Evolutionary conservation across 495 filamentous ascomycete genomes (phyloP), one percentile per base, ranked within the genome.

Genomic region (Delitschia confertaspora): DNA sequence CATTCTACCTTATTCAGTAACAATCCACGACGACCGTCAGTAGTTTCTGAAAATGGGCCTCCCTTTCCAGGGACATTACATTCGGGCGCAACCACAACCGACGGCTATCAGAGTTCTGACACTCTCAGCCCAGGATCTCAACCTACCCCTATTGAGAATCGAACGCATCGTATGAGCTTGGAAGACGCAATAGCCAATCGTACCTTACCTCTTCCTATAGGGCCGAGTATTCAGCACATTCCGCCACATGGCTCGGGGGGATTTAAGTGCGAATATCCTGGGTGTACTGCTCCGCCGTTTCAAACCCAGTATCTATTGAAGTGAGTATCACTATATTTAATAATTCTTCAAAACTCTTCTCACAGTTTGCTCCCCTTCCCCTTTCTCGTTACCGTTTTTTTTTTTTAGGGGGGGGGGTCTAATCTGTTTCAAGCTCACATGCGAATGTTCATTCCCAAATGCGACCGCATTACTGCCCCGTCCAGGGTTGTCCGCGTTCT

Each of bases 371-470:
- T 7, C n/a, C 26, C 23, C 29, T 29, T 10, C 13, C 13, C 23
- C 17, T 7, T 11, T 21, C 18, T 19, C 0, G 6, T 14, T 17
- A 20, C 18, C 20, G 8, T 8, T 22, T 22, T 26, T n/a, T n/a
- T n/a, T n/a, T n/a, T n/a, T n/a, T n/a, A n/a, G n/a, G n/a, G n/a
- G n/a, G n/a, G n/a, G n/a, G n/a, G n/a, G 44, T 16, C 26, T 20
- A 11, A n/a, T 10, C 8, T 36, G 6, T 71, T 31, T 46, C 73
- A 42, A 95, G 89, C 59, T 98, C 93, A n/a, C 93, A 98, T 63
- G 82, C 83, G 34, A 98, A 96, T 59, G 93, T 98, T 4, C 91
- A 98, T 62, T 93, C 87, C 3, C 84, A 85, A 49, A 80, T 75
- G 45, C 73, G 91, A 25, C 88, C 88, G 11, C 89, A 96, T 62